Evolutionary conservation across 2,329 filamentous ascomycete genomes (phyloP), one percentile per base, ranked within the genome.

Genomic region (Sphaerulina populicola): DNA sequence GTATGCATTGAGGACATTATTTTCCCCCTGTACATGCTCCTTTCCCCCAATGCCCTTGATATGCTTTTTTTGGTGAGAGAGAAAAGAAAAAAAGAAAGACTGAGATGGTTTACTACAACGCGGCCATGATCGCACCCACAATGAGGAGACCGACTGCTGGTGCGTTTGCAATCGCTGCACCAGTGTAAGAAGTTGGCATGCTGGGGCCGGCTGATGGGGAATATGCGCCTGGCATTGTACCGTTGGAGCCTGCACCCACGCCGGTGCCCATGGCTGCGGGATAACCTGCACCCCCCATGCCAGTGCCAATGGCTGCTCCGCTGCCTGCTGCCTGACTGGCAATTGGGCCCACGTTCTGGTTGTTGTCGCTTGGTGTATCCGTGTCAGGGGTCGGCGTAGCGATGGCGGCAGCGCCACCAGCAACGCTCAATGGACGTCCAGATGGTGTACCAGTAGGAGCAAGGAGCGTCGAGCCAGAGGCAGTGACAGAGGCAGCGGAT

Each of bases 61-160:
- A 41, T 27, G 21, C 15, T 23, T 41, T 41, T 41, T 41, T 12
- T 23, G 15, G 5, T 27, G 23, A 27, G 23, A 27, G 23, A 27
- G 23, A 27, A 27, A 4, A 27, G 18, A 18, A 2, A 18, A 18
- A 18, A 18, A 4, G 3, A 27, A 27, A 41, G 21, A 7, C 15
- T 23, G 9, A 41, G 5, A 12, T 39, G 2, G 27, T n/a, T 2
- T 15, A 27, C 31, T 35, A 48, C 12, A 48, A 39, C n/a, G 45
- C 45, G 12, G 37, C 45, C 38, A 48, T 48, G 45, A 42, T 27
- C 12, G 45, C 45, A 30, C 45, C 45, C 2, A 48, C 45, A 15
- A 48, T n/a, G 14, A 48, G 45, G 30, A 48, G 45, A 35, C 45
- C 45, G 12, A 40, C 23, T 35, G 45, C 45, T n/a, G 45, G 45